These are phyloP conservation scores for Sphagnum magellanicum DNA, from an alignment of 228 moss, liverwort and hornwort genomes.

Conservation along the genomic window DNA sequence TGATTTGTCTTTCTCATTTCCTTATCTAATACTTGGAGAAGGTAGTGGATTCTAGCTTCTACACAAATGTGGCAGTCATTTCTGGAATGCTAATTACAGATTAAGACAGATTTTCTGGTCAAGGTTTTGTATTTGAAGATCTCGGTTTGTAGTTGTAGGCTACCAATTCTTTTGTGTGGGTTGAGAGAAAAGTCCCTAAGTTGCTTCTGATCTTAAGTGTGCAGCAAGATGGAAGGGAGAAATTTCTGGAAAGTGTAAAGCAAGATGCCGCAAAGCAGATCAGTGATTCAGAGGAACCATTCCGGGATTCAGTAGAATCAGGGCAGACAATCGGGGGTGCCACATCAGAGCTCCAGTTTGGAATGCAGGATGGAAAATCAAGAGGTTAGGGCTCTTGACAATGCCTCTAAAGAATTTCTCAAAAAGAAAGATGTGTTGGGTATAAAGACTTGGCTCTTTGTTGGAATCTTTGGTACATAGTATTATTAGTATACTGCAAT, in stretches of 20 bases:
- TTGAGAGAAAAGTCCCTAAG: neutral
- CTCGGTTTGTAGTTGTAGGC: too few species aligned
- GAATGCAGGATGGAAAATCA: conserved; percentile 33
- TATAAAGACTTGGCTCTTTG: neutral
- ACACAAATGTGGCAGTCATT: too few species aligned
- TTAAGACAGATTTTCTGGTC: too few species aligned
- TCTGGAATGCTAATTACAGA: too few species aligned
- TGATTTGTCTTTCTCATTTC: too few species aligned
- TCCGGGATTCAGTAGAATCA: conserved; percentile 28
- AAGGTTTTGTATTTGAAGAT: too few species aligned
- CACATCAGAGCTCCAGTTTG: conserved; percentile 36
- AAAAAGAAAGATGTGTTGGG: conserved; percentile 21
- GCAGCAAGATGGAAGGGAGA: conserved; percentile 20
- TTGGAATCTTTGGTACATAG: too few species aligned
- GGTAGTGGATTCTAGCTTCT: too few species aligned
- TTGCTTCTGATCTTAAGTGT: neutral
- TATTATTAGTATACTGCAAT: too few species aligned
- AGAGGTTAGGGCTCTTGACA: conserved; percentile 25
- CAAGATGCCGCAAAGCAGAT: conserved; percentile 15
- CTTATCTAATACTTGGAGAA: too few species aligned
- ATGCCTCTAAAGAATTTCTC: conserved; percentile 29
- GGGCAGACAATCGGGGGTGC: conserved; percentile 13
- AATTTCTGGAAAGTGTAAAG: conserved; percentile 37
- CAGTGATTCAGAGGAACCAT: conserved; percentile 20
- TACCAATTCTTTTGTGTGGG: too few species aligned